phyloP scores from a whole-genome alignment of 208 protist genomes.

The Wallacemonas sp. region DNA sequence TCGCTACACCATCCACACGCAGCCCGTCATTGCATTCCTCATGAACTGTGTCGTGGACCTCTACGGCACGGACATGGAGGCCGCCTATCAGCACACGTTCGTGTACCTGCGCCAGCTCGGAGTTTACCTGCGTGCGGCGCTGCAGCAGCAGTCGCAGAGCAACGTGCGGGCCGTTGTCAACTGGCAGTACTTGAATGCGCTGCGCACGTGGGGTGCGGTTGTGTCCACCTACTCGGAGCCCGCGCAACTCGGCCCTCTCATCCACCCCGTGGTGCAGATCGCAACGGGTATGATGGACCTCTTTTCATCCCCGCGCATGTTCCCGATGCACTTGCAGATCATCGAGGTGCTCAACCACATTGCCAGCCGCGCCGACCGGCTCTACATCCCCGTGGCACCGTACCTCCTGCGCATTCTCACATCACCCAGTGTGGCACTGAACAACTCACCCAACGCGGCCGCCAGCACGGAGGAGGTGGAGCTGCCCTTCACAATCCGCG shows the following conservation, averaged over 20 bases:
- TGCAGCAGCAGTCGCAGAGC: constrained; percentile 89
- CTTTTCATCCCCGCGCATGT: constrained; percentile 92
- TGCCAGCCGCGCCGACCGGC: constrained; percentile 63
- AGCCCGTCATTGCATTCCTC: constrained; percentile 87
- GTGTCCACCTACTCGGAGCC: constrained; percentile 84
- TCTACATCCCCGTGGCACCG: constrained; percentile 93
- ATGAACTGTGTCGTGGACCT: constrained; percentile 95
- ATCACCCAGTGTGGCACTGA: constrained; percentile 78
- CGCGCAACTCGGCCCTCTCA: constrained; percentile 83
- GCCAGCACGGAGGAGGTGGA: constrained; percentile 55
- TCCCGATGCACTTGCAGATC: constrained; percentile 94
- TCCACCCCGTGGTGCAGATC: constrained; percentile 95
- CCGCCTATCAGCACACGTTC: constrained; percentile 95
- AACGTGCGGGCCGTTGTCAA: constrained; percentile 95
- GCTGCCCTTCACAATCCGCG: constrained; percentile 87
- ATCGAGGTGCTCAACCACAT: constrained; percentile 93
- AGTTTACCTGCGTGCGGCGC: constrained; percentile 94
- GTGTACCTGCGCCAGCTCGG: constrained; percentile 98
- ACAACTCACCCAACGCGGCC: constrained; percentile 22
- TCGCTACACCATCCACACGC: constrained; percentile 77
- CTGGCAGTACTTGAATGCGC: constrained; percentile 96
- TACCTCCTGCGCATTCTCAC: constrained; percentile 93
- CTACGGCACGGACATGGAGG: constrained; percentile 92
- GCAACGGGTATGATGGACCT: constrained; percentile 85
- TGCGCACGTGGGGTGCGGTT: constrained; percentile 93